phyloP scores from a whole-genome alignment of 1,284 basidiomycete species.

The Moniliella sp. region DNA sequence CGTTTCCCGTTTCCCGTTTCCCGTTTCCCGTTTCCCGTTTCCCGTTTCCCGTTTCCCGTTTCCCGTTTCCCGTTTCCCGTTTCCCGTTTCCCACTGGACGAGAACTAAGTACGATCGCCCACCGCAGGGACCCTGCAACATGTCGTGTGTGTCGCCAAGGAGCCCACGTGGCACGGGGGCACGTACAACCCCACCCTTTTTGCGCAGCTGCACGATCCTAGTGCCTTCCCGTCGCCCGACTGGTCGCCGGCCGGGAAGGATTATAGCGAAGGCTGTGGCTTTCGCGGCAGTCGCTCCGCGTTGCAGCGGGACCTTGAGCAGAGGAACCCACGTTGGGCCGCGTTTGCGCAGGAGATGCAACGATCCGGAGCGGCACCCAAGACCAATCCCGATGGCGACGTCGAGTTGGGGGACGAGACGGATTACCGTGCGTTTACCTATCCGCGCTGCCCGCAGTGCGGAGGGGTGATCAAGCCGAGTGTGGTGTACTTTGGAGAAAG shows the following conservation, averaged over 20 bases:
- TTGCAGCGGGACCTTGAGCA: conserved; percentile 23
- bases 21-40: too few species aligned
- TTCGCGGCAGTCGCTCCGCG: conserved; percentile 13
- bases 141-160: conserved; percentile 9
- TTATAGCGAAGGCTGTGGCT: conserved; percentile 20
- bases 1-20: too few species aligned
- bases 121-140: conserved; percentile 3
- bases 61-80: not conserved
- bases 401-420: conserved; percentile 15
- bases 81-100: not conserved
- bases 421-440: conserved; percentile 28
- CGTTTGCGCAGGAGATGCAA: conserved; percentile 13
- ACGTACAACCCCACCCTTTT: too few species aligned
- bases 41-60: too few species aligned
- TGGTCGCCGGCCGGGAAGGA: conserved; percentile 5
- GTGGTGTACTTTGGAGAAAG: conserved; percentile 22
- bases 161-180: too few species aligned
- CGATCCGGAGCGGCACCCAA: conserved; percentile 15
- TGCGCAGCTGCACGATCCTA: not conserved
- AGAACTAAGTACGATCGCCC: not conserved
- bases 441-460: conserved; percentile 26
- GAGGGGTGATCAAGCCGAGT: conserved; percentile 26
- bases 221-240: not conserved
- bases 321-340: conserved; percentile 24
- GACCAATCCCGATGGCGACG: conserved; percentile 32